Percentiles rank a stretch among this genome's conserved stretches.
phyloP scores from a whole-genome alignment of 2,329 filamentous ascomycete species.

The Fusarium devonianum region DNA sequence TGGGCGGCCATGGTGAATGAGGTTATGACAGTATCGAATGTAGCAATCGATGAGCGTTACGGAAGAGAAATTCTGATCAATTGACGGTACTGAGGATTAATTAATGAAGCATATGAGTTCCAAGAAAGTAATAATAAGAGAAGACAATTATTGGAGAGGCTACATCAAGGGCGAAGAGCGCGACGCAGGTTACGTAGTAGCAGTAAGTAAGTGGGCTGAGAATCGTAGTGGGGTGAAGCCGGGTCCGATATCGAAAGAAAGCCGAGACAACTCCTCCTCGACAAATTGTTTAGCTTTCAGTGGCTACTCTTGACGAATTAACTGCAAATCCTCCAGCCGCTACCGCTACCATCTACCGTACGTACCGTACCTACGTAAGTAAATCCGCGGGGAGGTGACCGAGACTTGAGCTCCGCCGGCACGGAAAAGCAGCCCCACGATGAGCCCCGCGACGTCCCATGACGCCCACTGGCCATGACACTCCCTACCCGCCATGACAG shows the following conservation, averaged over 20 bases:
- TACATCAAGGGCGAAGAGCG: slow-evolving; percentile 11
- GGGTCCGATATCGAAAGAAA: slow-evolving; percentile 21
- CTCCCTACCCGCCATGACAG: slow-evolving; percentile 26
- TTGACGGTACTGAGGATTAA: slow-evolving; percentile 2
- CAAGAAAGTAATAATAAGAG: slow-evolving; percentile 4
- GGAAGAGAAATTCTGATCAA: slow-evolving; percentile 2
- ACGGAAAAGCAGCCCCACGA: slow-evolving; percentile 25
- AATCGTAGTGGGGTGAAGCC: slow-evolving; percentile 1
- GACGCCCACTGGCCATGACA: slow-evolving; percentile 13
- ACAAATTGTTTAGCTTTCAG: too few species aligned
- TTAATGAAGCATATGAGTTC: neutral
- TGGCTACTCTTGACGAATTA: too few species aligned
- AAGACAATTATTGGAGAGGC: slow-evolving; percentile 13
- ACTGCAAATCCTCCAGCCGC: too few species aligned
- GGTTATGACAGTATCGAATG: slow-evolving; percentile 1
- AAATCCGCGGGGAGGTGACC: slow-evolving; percentile 31
- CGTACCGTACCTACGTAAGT: neutral
- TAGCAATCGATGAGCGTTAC: neutral
- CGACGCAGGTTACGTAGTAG: slow-evolving; percentile 22
- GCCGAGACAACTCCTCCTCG: too few species aligned
- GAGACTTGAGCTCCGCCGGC: slow-evolving; percentile 16
- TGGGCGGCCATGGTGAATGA: slow-evolving; percentile 37
- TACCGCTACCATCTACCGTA: neutral
- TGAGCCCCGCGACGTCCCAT: slow-evolving; percentile 26
- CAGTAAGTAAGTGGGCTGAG: slow-evolving; percentile 17